Evolutionary conservation across 352 stramenopile species (phyloP), one percentile per base, ranked within the genome.

Genomic region (Globisporangium rhizosaccharum): DNA sequence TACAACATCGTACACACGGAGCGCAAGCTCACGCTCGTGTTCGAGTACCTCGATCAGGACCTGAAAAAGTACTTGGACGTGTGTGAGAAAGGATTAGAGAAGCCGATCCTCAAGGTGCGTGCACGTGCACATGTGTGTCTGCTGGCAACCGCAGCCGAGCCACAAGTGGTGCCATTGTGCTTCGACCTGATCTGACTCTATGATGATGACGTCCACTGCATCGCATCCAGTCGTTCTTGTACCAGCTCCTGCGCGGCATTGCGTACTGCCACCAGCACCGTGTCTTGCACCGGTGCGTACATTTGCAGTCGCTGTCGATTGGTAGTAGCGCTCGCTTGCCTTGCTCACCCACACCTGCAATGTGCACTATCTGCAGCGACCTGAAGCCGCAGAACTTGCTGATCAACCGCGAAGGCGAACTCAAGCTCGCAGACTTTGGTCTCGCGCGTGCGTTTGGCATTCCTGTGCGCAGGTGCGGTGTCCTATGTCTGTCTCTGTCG

Each of bases 1-100:
- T 99, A 99, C 82, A 98, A 99, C 76, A 98, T 99, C 15, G 97
- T 99, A 58, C 97, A 99, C 82, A 99, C 96, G 46, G 97, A 99
- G 72, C 80, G 91, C 41, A 98, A 99, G 74, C 84, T 99, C 50
- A 99, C 97, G 53, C 85, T 99, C 17, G 98, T 99, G 18, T 99
- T 99, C 75, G 98, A 99, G 82, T 99, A 98, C 75, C 73, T 99
- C 26, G 97, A 99, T 72, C 96, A 99, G 73, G 98, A 99, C 75
- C 82, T 99, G 18, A 99, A 99, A 76, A 99, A 99, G 73, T 99
- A 99, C 73, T 78, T 99, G 33, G 98, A 99, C 68, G 91, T 99
- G 45, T 99, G 96, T 72, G 96, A 99, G 71, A 97, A 96, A 30
- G 97, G 96, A 4, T 79, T 99, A 20, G 96, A 99, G 61, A 85